Percentiles rank a stretch among this genome's conserved stretches.
Conservation (phyloP, 768 basidiomycete species). For the Panellus pusillus region DNA sequence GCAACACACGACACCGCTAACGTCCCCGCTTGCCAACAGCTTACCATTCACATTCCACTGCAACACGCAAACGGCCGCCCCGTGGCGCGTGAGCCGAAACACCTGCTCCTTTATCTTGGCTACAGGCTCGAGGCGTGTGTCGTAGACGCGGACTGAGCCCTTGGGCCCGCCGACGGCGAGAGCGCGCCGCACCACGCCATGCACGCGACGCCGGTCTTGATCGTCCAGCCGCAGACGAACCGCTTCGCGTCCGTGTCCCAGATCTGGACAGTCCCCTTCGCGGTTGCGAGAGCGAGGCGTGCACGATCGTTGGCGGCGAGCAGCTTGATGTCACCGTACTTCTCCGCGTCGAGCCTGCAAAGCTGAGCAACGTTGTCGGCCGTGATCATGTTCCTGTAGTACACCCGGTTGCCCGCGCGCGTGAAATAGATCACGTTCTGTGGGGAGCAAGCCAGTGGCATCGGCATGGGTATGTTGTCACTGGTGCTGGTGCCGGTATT, state of each 20-base stretch:
- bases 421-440: slow-evolving; percentile 46
- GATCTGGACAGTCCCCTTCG: slow-evolving; percentile 64
- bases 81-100: slow-evolving; percentile 66
- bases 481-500: too few relatives aligned
- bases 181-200: slow-evolving; percentile 68
- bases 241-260: slow-evolving; percentile 68
- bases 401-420: slow-evolving; percentile 54
- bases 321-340: slow-evolving; percentile 43
- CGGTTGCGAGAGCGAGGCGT: slow-evolving; percentile 61
- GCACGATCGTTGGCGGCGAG: slow-evolving; percentile 33
- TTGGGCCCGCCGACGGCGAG: slow-evolving; percentile 65
- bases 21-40: slow-evolving; percentile 75
- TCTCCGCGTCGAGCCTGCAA: slow-evolving; percentile 45
- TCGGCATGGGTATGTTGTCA: neutral
- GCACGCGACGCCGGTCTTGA: slow-evolving; percentile 54
- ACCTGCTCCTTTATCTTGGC: slow-evolving; percentile 60
- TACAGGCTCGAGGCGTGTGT: slow-evolving; percentile 54
- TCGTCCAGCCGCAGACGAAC: slow-evolving; percentile 52
- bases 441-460: slow-evolving; percentile 42
- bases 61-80: slow-evolving; percentile 61
- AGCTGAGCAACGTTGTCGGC: slow-evolving; percentile 39
- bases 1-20: slow-evolving; percentile 70
- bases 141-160: slow-evolving; percentile 74
- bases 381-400: slow-evolving; percentile 45
- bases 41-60: slow-evolving; percentile 68